Conservation (phyloP, 805 yeast species). For the Kuraishia floccosa region DNA sequence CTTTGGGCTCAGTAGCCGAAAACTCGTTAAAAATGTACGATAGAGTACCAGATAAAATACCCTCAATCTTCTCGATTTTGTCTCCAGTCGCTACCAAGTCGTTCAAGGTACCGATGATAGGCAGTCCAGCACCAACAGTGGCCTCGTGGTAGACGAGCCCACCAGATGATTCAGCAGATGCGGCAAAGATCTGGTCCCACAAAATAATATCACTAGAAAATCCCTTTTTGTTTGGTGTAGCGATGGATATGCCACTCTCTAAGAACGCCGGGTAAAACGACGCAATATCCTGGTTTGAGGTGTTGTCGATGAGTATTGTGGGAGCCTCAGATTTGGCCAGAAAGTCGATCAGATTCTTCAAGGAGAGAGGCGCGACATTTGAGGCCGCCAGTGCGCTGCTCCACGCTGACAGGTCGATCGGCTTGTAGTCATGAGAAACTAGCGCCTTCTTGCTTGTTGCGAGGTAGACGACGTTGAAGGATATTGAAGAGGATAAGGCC, state of each 20-base stretch:
- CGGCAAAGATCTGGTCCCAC: conserved; percentile 67
- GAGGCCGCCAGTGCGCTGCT: conserved; percentile 32
- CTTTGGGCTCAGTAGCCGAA: conserved; percentile 53
- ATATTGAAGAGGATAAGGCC: conserved; percentile 39
- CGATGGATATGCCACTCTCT: conserved; percentile 74
- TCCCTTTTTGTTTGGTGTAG: conserved; percentile 98
- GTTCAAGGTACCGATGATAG: conserved; percentile 78
- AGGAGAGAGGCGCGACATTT: conserved; percentile 35
- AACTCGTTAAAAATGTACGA: conserved; percentile 93
- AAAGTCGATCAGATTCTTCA: conserved; percentile 48
- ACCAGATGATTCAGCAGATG: conserved; percentile 39
- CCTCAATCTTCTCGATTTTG: conserved; percentile 83
- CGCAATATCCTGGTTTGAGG: conserved; percentile 76
- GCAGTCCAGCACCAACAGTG: conserved; percentile 97
- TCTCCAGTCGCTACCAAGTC: conserved; percentile 92
- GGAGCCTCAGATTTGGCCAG: conserved; percentile 62
- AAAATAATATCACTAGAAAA: conserved; percentile 65
- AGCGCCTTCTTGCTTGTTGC: conserved; percentile 68
- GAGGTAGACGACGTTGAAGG: conserved; percentile 68
- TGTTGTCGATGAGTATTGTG: conserved; percentile 84
- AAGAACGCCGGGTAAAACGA: conserved; percentile 66
- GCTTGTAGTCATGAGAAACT: conserved; percentile 55
- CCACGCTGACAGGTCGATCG: conserved; percentile 59
- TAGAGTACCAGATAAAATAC: conserved; percentile 92
- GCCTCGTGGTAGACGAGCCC: conserved; percentile 95